phyloP scores from a whole-genome alignment of 257 asterid species.

The Fraxinus anomala region DNA sequence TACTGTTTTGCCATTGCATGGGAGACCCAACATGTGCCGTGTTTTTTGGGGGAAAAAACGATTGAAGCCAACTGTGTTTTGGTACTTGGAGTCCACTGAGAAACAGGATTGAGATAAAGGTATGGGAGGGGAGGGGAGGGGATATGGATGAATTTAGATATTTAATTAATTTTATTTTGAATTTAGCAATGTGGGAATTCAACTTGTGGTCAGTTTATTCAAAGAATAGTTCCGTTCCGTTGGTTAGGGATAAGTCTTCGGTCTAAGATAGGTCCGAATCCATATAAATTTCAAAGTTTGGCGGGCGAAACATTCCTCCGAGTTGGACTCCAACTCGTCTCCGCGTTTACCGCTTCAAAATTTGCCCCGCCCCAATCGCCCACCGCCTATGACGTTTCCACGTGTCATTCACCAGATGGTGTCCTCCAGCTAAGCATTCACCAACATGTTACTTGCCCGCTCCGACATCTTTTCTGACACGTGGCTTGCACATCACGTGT shows the following conservation, averaged over 20 bases:
- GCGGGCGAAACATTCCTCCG: slow-evolving; percentile 30
- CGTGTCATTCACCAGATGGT: not conserved
- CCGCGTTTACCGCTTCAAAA: slow-evolving; percentile 57
- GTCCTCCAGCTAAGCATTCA: slow-evolving; percentile 31
- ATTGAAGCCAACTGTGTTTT: too few relatives aligned
- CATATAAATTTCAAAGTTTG: not conserved
- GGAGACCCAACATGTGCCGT: too few relatives aligned
- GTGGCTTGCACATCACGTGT: slow-evolving; percentile 21
- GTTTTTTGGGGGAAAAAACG: too few relatives aligned
- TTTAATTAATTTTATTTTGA: too few relatives aligned
- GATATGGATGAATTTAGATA: too few relatives aligned
- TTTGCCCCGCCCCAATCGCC: not conserved
- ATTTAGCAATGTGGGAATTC: too few relatives aligned
- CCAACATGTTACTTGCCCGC: slow-evolving; percentile 36
- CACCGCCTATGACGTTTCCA: not conserved
- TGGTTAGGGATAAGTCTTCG: slow-evolving; percentile 37
- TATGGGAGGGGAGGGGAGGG: too few relatives aligned
- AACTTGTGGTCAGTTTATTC: not conserved
- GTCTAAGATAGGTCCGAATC: slow-evolving; percentile 1
- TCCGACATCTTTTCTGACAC: slow-evolving; percentile 27
- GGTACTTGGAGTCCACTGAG: too few relatives aligned
- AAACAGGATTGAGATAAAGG: too few relatives aligned
- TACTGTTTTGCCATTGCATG: too few relatives aligned
- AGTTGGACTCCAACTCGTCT: slow-evolving; percentile 30
- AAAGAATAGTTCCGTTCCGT: slow-evolving; percentile 35